Evolutionary conservation across 108 stramenopile species (phyloP), one percentile per base, ranked within the genome.

Genomic region (Epipyxis sp.): DNA sequence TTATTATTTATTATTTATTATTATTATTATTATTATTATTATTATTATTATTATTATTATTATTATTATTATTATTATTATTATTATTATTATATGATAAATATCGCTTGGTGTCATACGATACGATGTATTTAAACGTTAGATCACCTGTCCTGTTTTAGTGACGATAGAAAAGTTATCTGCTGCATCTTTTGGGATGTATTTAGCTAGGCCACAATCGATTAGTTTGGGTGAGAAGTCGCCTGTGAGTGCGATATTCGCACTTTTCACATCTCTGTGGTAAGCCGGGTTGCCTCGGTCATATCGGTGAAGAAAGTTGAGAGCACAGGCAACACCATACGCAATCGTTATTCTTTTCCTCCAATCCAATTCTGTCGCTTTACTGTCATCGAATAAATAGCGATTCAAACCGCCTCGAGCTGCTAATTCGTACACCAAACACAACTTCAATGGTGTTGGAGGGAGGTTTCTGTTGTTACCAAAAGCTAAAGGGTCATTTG

Each of bases 251-350:
- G 65, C 65, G 40, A 68, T 68, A 25, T 68, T 68, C 29, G 65
- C 65, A 25, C 39, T 41, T 68, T 68, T 68, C 16, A 68, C 40
- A 37, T 68, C 65, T 13, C 65, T 20, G 40, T 68, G 65, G 65
- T 37, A 68, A 25, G 65, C 65, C 20, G 65, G 20, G 16, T 20
- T 16, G 16, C 40, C 65, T 13, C 65, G 35, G n/a, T n/a, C n/a
- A n/a, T n/a, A n/a, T 20, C 16, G 20, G 40, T 68, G 65, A 20
- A 68, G 35, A 37, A 37, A 68, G 29, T 37, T 16, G 29, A 68
- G 40, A 13, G 29, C 65, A 16, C 40, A 20, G 20, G 65, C 65
- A 20, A 68, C 65, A 25, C 65, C 65, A 13, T 37, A 16, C 16
- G 20, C 20, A 25, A 68, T 25, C 16, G 20, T 68, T 20, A 68